Evolutionary conservation across 2,329 filamentous ascomycete genomes (phyloP), one percentile per base, ranked within the genome.

Genomic region (Hypoxylon sp.): DNA sequence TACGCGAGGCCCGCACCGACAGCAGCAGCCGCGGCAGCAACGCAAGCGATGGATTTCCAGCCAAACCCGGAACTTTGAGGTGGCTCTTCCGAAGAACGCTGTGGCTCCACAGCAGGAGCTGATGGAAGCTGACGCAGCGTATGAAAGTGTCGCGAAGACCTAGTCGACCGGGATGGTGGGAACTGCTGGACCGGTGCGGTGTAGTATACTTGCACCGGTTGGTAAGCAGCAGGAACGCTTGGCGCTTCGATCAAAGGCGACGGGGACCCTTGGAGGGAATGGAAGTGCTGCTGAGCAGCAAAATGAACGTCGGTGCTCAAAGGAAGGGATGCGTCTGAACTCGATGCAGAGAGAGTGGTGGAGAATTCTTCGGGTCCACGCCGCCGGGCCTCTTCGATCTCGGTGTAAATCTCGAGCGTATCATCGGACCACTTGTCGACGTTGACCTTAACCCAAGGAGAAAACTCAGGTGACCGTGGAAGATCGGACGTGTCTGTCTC

Each of bases 11-110:
- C 64, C 20, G 67, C 67, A 3, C 63, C 63, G n/a, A 69, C 50
- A 11, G 60, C 32, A 5, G 66, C 66, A 26, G 67, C 63, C 3
- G 57, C 58, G 40, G 49, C 67, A 22, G 61, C 67, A 28, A 66
- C 64, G 59, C 63, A 66, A 53, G 67, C 67, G 32, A 69, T 51
- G 4, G 64, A 64, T 54, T 69, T 69, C 67, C 67, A 69, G n/a
- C 64, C 67, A 30, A 66, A 64, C 7, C 60, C 60, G 2, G 53
- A 55, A 40, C 14, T 54, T 33, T 16, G 16, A 0, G 38, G 9
- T 18, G 52, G 33, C 44, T 54, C 61, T 52, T 63, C 59, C 14
- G 12, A 12, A 44, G 46, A 20, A 42, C 32, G 44, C n/a, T n/a
- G 52, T n/a, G 48, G 55, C 48, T 65, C 42, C 51, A 30, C 9